Evolutionary conservation across 1,139 yeast genomes (phyloP).

Genomic region (Yamadazyma jaroonii): DNA sequence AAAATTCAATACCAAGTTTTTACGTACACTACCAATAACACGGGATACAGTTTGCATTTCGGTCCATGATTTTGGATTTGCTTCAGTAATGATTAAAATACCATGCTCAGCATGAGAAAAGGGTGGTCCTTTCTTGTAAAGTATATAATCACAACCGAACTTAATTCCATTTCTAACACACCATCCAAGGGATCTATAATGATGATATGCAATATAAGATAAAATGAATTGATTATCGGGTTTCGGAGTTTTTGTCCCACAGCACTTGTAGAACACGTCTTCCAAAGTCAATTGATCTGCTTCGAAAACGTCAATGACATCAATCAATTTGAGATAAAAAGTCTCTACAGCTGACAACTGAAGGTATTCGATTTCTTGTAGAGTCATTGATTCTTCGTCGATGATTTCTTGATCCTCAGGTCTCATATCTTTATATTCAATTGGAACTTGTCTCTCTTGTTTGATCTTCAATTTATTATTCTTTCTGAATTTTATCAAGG

Average conservation of each 20-base stretch:
- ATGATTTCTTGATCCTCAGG: constrained; percentile 38
- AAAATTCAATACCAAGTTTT: constrained; percentile 67
- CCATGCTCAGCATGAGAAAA: constrained; percentile 92
- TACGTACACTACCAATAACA: constrained; percentile 85
- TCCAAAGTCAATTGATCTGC: neutral
- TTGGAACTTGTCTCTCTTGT: constrained; percentile 12
- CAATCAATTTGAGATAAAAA: constrained; percentile 59
- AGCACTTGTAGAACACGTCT: constrained; percentile 3
- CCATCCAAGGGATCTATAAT: constrained; percentile 90
- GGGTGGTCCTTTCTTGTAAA: constrained; percentile 92
- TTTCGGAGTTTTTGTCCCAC: constrained; percentile 4
- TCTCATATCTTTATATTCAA: constrained; percentile 18
- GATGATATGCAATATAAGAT: constrained; percentile 77
- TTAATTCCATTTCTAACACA: constrained; percentile 90
- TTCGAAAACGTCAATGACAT: constrained; percentile 27
- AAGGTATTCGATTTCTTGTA: constrained; percentile 53
- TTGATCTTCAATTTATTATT: constrained; percentile 13
- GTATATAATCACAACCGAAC: constrained; percentile 79
- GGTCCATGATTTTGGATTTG: constrained; percentile 47
- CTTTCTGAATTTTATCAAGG: constrained; percentile 22
- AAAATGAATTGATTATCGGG: constrained; percentile 43
- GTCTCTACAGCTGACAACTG: constrained; percentile 79
- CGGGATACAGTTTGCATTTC: constrained; percentile 69
- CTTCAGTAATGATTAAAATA: constrained; percentile 46
- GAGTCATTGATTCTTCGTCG: constrained; percentile 25